Conservation (phyloP, 768 basidiomycete species). For the Mycena rebaudengoi region DNA sequence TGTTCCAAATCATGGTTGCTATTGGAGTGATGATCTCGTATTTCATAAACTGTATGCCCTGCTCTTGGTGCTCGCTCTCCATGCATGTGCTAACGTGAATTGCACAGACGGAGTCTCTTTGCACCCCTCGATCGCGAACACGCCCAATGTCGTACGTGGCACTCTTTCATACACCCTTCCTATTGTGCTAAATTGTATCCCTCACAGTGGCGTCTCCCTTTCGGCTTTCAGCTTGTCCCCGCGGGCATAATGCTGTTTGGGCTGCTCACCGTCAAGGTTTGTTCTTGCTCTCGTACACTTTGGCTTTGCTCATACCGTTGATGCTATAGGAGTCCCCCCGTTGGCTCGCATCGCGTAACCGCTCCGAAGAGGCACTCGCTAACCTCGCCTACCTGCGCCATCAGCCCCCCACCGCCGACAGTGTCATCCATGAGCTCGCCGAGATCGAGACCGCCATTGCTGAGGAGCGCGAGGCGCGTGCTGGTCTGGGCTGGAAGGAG, state of each 20-base stretch:
- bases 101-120: slow-evolving; percentile 15
- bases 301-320: neutral
- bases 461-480: slow-evolving; percentile 73
- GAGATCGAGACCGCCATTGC: slow-evolving; percentile 85
- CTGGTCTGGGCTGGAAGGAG: slow-evolving; percentile 71
- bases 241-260: slow-evolving; percentile 76
- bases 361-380: slow-evolving; percentile 56
- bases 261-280: slow-evolving; percentile 70
- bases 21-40: slow-evolving; percentile 87
- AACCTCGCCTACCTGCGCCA: slow-evolving; percentile 74
- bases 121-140: slow-evolving; percentile 10
- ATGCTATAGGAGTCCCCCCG: slow-evolving; percentile 71
- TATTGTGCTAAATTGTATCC: no score
- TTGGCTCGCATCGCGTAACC: slow-evolving; percentile 74
- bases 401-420: slow-evolving; percentile 47
- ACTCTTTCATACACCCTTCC: no score
- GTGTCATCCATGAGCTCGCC: slow-evolving; percentile 67
- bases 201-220: slow-evolving; percentile 80
- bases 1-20: slow-evolving; percentile 77
- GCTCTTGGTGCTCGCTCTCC: slow-evolving; percentile 11
- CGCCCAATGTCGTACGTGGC: slow-evolving; percentile 41
- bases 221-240: slow-evolving; percentile 79
- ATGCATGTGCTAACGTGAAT: neutral
- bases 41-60: slow-evolving; percentile 74
- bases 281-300: neutral